Evolutionary conservation across 495 filamentous ascomycete genomes (phyloP).

Genomic region (Aspergillus biplanus): DNA sequence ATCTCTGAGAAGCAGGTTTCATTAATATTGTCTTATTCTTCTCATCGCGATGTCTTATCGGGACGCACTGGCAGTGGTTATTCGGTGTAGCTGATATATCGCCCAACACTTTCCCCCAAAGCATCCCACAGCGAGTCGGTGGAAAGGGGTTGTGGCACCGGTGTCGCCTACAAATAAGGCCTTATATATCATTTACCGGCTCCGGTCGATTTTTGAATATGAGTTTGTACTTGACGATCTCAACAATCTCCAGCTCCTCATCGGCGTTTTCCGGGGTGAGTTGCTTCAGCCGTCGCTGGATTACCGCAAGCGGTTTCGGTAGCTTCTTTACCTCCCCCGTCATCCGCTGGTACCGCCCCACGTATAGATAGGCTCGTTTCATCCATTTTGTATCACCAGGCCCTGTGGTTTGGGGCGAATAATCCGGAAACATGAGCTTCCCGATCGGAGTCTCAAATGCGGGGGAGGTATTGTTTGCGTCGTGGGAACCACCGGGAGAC

Average conservation of each 20-base stretch:
- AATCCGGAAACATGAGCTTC: constrained; percentile 78
- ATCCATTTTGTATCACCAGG: constrained; percentile 71
- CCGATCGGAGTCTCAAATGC: constrained; percentile 63
- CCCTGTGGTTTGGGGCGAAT: constrained; percentile 51
- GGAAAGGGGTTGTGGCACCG: too few relatives aligned
- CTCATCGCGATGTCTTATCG: too few relatives aligned
- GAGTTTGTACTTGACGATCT: constrained; percentile 87
- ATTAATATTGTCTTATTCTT: too few relatives aligned
- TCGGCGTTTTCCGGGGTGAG: constrained; percentile 17
- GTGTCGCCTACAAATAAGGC: background rate
- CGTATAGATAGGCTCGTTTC: constrained; percentile 84
- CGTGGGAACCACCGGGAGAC: constrained; percentile 26
- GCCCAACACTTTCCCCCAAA: too few relatives aligned
- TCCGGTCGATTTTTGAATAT: constrained; percentile 87
- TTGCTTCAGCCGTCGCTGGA: constrained; percentile 55
- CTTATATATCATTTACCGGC: constrained; percentile 64
- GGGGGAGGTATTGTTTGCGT: constrained; percentile 16
- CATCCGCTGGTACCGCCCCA: constrained; percentile 87
- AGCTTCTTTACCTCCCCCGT: constrained; percentile 90
- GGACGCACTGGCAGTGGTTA: too few relatives aligned
- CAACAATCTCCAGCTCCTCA: constrained; percentile 72
- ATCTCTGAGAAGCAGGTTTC: too few relatives aligned
- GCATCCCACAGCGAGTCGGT: too few relatives aligned
- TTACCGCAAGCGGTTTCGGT: constrained; percentile 72
- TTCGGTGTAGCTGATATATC: too few relatives aligned